These are phyloP conservation scores for Papiliotrema laurentii DNA, from an alignment of 1,284 basidiomycete species.

Conservation along the genomic window DNA sequence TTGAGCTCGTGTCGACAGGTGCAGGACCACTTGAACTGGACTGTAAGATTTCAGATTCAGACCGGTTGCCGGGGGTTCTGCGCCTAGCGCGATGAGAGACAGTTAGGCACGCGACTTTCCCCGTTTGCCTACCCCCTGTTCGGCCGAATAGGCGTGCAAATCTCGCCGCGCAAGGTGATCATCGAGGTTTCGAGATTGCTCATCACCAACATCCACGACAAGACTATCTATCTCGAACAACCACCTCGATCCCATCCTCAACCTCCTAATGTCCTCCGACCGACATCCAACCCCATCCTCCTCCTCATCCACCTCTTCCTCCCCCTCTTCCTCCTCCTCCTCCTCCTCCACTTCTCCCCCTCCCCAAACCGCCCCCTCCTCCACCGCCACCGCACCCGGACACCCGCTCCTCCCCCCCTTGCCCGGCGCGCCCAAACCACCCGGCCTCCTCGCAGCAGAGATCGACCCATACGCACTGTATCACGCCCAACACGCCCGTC, in stretches of 20 bases:
- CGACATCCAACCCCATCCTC: not conserved
- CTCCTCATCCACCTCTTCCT: not conserved
- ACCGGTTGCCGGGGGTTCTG: no score
- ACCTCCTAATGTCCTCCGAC: not conserved
- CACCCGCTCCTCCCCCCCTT: conserved; percentile 2
- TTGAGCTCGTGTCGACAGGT: no score
- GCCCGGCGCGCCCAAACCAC: conserved; percentile 5
- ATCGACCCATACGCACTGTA: not conserved
- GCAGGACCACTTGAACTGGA: no score
- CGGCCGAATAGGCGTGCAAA: no score
- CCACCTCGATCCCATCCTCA: not conserved
- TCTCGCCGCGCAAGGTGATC: no score
- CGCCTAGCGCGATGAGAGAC: no score
- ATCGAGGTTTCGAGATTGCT: no score
- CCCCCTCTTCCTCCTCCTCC: not conserved
- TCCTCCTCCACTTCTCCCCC: not conserved
- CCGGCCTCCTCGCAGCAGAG: not conserved
- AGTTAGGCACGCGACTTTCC: no score
- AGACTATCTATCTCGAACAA: no score
- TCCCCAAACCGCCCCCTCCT: not conserved
- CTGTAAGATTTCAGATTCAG: no score
- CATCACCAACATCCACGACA: no score
- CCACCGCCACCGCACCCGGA: not conserved
- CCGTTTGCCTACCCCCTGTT: no score
- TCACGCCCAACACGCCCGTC: not conserved